Evolutionary conservation across 768 basidiomycete species (phyloP).

Genomic region (Butyriboletus loyo): DNA sequence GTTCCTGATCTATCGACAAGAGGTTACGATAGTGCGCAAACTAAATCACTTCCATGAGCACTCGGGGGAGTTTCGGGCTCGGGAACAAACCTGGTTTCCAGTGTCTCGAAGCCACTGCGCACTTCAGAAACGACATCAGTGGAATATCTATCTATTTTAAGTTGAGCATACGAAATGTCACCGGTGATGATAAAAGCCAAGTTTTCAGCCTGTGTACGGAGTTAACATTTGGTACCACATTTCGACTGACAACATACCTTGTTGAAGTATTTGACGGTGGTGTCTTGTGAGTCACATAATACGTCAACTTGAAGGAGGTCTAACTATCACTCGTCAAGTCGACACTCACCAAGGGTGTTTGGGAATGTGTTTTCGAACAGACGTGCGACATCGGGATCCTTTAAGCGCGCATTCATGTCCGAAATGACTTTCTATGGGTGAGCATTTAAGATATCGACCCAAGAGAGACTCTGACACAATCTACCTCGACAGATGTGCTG

Average conservation of each 20-base stretch:
- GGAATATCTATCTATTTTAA: background rate
- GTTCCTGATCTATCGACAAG: constrained; percentile 51
- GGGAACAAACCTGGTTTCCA: constrained; percentile 59
- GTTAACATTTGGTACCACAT: background rate
- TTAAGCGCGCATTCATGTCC: constrained; percentile 71
- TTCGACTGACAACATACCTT: constrained; percentile 35
- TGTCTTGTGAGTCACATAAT: constrained; percentile 47
- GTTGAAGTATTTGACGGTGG: constrained; percentile 75
- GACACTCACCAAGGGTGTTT: constrained; percentile 64
- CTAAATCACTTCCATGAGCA: constrained; percentile 32
- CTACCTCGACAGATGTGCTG: constrained; percentile 70
- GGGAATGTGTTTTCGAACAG: constrained; percentile 83
- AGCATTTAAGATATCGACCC: background rate
- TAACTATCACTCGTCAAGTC: background rate
- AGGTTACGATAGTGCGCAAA: constrained; percentile 69
- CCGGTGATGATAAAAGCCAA: constrained; percentile 81
- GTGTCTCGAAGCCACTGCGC: constrained; percentile 86
- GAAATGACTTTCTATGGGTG: constrained; percentile 57
- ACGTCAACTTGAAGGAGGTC: background rate
- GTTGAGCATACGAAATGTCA: constrained; percentile 65
- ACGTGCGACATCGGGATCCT: constrained; percentile 74
- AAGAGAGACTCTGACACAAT: background rate
- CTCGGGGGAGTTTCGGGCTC: background rate
- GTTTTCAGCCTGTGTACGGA: constrained; percentile 51
- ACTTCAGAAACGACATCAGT: constrained; percentile 34